Percentiles rank a stretch among this genome's conserved stretches.
Conservation (phyloP, 768 basidiomycete species). For the Mycena amicta region DNA sequence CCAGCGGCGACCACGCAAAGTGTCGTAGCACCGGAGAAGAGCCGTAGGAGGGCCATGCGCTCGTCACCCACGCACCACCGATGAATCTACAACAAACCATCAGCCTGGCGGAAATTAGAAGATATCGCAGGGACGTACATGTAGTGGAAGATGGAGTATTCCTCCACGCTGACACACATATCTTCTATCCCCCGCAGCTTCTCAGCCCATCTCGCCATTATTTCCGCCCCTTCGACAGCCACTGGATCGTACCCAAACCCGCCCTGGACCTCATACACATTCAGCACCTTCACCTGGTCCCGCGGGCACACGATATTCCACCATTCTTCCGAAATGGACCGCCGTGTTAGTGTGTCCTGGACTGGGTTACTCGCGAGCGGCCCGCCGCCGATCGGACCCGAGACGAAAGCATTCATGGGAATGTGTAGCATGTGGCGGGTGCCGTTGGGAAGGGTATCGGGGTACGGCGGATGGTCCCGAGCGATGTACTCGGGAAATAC, state of each 20-base stretch:
- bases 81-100: neutral
- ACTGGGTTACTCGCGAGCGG: neutral
- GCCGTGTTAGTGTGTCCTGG: neutral
- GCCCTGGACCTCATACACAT: neutral
- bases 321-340: neutral
- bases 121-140: neutral
- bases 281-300: neutral
- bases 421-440: neutral
- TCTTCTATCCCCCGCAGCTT: neutral
- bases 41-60: neutral
- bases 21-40: neutral
- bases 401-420: neutral
- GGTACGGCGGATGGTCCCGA: neutral
- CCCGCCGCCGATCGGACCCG: neutral
- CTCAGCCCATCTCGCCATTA: neutral
- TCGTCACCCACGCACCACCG: neutral
- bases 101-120: too few species aligned
- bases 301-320: neutral
- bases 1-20: neutral
- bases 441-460: neutral
- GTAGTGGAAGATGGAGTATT: neutral
- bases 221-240: neutral
- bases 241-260: neutral
- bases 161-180: neutral
- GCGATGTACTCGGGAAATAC: neutral